Conservation (phyloP, 495 filamentous ascomycete genomes). For the Hypoxylon crocopeplum region DNA sequence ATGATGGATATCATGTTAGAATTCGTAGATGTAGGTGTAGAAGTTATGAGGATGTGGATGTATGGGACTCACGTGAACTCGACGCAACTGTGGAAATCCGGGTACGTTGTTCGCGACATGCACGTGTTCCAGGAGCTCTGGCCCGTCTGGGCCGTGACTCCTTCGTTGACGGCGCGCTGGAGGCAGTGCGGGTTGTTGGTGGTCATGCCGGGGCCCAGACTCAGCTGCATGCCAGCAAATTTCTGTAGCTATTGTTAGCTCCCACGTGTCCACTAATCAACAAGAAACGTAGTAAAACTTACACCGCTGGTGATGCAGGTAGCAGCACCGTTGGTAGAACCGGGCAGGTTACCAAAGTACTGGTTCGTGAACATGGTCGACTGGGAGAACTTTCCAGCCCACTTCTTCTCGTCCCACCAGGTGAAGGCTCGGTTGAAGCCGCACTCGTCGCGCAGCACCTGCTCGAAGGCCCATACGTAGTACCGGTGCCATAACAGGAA, state of each 20-base stretch:
- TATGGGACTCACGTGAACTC: constrained; percentile 41
- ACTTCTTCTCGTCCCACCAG: constrained; percentile 54
- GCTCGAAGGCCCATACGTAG: constrained; percentile 66
- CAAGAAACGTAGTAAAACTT: constrained; percentile 21
- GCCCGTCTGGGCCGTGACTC: constrained; percentile 38
- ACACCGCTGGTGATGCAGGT: constrained; percentile 46
- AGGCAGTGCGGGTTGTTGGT: constrained; percentile 43
- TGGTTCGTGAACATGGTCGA: constrained; percentile 44
- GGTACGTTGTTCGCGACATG: constrained; percentile 37
- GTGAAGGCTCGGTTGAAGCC: constrained; percentile 60
- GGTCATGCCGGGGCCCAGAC: constrained; percentile 44
- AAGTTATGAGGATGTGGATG: not conserved
- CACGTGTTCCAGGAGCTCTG: constrained; percentile 37
- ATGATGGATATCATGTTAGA: not conserved
- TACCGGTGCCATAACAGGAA: constrained; percentile 75
- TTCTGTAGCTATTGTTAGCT: constrained; percentile 22
- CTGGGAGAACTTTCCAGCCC: constrained; percentile 42
- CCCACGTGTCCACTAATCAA: constrained; percentile 21
- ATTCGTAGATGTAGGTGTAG: not conserved
- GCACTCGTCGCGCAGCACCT: constrained; percentile 68
- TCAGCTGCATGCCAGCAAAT: constrained; percentile 41
- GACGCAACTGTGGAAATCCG: constrained; percentile 43
- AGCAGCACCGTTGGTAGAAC: constrained; percentile 42
- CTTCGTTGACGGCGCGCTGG: constrained; percentile 44
- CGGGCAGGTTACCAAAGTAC: constrained; percentile 41